Percentiles rank a stretch among this genome's conserved stretches.
Evolutionary conservation across 2,329 filamentous ascomycete species (phyloP).

Genomic region (Aspergillaceae sp.): DNA sequence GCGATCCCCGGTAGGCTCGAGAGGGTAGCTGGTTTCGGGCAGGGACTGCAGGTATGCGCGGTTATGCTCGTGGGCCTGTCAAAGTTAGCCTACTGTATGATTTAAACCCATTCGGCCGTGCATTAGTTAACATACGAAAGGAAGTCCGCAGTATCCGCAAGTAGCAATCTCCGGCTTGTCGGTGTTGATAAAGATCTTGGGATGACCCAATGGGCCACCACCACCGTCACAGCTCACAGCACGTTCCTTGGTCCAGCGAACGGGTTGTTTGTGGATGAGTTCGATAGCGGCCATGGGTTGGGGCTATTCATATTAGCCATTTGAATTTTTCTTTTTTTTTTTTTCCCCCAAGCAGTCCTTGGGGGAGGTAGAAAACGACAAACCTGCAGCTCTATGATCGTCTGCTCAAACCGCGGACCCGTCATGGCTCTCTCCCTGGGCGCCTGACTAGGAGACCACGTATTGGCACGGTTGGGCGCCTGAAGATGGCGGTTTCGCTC

Average conservation of each 20-base stretch:
- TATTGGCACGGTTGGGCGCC: conserved; percentile 71
- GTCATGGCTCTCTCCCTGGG: conserved; percentile 77
- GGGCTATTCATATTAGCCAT: conserved; percentile 50
- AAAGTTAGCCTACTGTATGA: not conserved
- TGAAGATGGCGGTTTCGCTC: conserved; percentile 57
- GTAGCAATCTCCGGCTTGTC: conserved; percentile 90
- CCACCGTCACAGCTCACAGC: conserved; percentile 85
- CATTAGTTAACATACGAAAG: conserved; percentile 60
- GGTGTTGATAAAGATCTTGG: conserved; percentile 91
- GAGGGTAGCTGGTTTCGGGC: conserved; percentile 70
- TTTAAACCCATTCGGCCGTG: not conserved
- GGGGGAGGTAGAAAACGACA: conserved; percentile 17
- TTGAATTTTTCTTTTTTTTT: too few relatives aligned
- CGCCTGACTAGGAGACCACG: conserved; percentile 83
- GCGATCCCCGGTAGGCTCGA: conserved; percentile 53
- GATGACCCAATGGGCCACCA: conserved; percentile 82
- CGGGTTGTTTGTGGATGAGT: conserved; percentile 90
- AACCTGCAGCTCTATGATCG: conserved; percentile 86
- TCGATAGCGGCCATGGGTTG: conserved; percentile 85
- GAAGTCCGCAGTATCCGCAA: conserved; percentile 88
- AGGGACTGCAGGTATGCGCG: conserved; percentile 74
- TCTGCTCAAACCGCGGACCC: conserved; percentile 94
- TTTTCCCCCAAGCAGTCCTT: not conserved
- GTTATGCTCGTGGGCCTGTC: conserved; percentile 82
- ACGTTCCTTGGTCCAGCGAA: conserved; percentile 78